Conservation (phyloP, 176 grass and related monocot genomes). For the Alopecurus myosuroides region DNA sequence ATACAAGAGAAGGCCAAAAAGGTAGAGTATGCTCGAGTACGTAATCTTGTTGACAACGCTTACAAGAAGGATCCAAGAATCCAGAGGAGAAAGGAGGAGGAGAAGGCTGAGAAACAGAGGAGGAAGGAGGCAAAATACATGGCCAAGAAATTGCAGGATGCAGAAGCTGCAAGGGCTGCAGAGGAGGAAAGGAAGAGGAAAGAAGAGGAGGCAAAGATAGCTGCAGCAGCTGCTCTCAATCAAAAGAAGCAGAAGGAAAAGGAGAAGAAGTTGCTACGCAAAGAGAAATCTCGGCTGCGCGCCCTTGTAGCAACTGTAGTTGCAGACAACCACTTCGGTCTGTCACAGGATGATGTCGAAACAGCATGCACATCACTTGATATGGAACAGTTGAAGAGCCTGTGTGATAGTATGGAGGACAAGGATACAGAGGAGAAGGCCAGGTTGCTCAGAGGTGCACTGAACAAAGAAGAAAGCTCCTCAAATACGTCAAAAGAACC, state of each 20-base stretch:
- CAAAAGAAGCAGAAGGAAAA: conserved; percentile 95
- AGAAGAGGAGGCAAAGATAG: conserved; percentile 72
- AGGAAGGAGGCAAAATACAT: conserved; percentile 85
- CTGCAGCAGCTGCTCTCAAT: conserved; percentile 60
- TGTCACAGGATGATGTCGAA: conserved; percentile 76
- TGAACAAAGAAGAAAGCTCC: conserved; percentile 47
- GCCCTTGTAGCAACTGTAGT: conserved; percentile 38
- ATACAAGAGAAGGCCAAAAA: conserved; percentile 90
- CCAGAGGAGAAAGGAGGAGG: conserved; percentile 79
- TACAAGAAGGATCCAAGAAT: conserved; percentile 91
- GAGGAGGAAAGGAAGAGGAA: conserved; percentile 76
- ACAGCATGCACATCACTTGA: conserved; percentile 64
- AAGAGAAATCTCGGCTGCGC: conserved; percentile 81
- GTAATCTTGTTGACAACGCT: conserved; percentile 87
- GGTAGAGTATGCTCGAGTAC: conserved; percentile 60
- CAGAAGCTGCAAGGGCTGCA: conserved; percentile 65
- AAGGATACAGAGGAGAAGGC: conserved; percentile 56
- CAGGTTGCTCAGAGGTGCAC: conserved; percentile 44
- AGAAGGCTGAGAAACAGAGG: conserved; percentile 86
- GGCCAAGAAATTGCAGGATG: conserved; percentile 84
- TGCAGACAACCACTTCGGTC: conserved; percentile 30
- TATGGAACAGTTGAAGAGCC: conserved; percentile 55
- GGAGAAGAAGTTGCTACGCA: conserved; percentile 90
- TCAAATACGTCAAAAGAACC: conserved; percentile 23
- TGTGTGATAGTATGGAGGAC: conserved; percentile 64